These are phyloP conservation scores for Eucalyptus tenuipes DNA, from an alignment of 345 rosid species.

Conservation along the genomic window DNA sequence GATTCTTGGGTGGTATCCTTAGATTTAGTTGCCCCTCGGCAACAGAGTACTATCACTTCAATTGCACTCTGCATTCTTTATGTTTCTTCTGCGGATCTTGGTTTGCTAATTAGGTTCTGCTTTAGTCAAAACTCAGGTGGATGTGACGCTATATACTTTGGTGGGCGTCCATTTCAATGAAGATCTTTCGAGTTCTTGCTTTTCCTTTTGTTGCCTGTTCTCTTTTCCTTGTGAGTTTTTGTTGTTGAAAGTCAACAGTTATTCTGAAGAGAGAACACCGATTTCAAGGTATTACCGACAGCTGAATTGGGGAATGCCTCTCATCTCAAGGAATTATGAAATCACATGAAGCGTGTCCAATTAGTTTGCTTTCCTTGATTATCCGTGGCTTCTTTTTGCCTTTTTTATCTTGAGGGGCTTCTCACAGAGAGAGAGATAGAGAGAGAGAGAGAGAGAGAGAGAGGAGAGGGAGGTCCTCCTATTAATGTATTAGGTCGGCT, in stretches of 20 bases:
- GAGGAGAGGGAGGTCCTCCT: not conserved
- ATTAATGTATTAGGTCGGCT: not conserved
- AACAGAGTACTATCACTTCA: not conserved
- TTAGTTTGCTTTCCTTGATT: not conserved
- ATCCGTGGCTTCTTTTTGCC: not conserved
- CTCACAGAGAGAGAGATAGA: not conserved
- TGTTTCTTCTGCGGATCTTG: not conserved
- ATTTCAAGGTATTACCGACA: not conserved
- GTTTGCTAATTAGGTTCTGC: not conserved
- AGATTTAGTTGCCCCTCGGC: not conserved
- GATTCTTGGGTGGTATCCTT: not conserved
- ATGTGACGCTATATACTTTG: not conserved
- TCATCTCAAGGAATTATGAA: not conserved
- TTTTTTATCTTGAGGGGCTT: not conserved
- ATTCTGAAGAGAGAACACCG: not conserved
- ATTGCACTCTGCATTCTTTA: not conserved
- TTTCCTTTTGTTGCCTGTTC: not conserved
- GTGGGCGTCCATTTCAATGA: not conserved
- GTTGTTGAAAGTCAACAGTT: not conserved
- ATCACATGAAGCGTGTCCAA: not conserved
- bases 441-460: not conserved
- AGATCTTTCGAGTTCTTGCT: not conserved
- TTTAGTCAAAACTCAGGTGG: not conserved
- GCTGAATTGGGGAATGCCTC: not conserved
- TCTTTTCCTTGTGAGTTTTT: not conserved